Evolutionary conservation across 106 monocot genomes (phyloP), one percentile per base, ranked within the genome.

Genomic region (Platanthera zijinensis): DNA sequence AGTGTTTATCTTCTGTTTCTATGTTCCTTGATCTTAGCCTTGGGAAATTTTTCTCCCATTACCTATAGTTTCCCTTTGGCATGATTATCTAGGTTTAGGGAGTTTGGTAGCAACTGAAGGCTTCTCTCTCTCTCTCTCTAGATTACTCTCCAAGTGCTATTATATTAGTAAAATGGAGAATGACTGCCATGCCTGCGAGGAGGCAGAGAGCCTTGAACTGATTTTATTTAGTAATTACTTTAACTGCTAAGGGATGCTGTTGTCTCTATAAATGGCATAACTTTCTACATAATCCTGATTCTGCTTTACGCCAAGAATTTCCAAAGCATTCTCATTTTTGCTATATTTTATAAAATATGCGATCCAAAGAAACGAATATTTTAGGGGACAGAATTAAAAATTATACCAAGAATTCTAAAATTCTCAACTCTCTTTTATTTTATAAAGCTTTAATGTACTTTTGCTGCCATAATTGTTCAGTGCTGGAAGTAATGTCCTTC

Each of bases 81-180:
- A 30, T 66, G 66, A 25, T 66, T 32, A 66, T 66, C 66, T 32
- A 30, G 32, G 66, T 66, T 66, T 66, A 66, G 25, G 66, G 66
- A 66, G 66, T 66, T 66, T 66, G 30, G 32, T 66, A 66, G 62
- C 21, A 63, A 8, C 66, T 66, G n/a, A 32, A 66, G 6, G 7
- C 32, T 3, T 30, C 32, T 30, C 12, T 30, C 11, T 56, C 0
- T 7, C 32, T 32, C 32, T 32, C 22, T 63, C 22, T 21, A 66
- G 25, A 66, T 66, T 19, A 30, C 66, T 66, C 66, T 32, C 25
- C 66, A 6, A 30, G 66, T 66, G 10, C 66, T 66, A 25, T 5
- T 66, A 30, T 9, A 32, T 25, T 66, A 66, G 66, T 25, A 30
- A 66, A n/a, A 66, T 66, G 32, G 66, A 66, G 66, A 66, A 30